A percentile compares a stretch with the other conserved stretches of the same genome.
These are phyloP conservation scores for Pseudogymnoascus sp. DNA, from an alignment of 2,329 filamentous ascomycete genomes.

Conservation along the genomic window DNA sequence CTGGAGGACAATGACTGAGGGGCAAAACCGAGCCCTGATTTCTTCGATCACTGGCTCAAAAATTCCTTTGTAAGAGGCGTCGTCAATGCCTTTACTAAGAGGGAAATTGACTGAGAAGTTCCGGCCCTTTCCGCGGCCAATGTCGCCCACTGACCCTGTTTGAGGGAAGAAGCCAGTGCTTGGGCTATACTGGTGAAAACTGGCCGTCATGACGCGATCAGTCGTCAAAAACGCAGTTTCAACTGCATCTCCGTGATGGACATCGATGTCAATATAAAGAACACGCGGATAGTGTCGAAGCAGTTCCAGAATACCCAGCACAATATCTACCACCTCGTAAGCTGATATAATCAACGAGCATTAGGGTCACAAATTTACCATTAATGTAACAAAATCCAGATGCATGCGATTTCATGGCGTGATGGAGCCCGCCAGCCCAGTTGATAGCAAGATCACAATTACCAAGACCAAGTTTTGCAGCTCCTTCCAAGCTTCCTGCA, in stretches of 20 bases:
- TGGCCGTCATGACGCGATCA: slow-evolving; percentile 85
- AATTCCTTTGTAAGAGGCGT: slow-evolving; percentile 79
- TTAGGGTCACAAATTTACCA: slow-evolving; percentile 44
- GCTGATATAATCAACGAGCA: slow-evolving; percentile 28
- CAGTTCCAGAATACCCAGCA: slow-evolving; percentile 87
- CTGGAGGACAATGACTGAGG: slow-evolving; percentile 87
- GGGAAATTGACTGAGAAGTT: slow-evolving; percentile 89
- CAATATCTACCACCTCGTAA: slow-evolving; percentile 64
- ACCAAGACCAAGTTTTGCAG: slow-evolving; percentile 76
- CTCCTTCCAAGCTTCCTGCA: slow-evolving; percentile 88
- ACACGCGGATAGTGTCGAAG: slow-evolving; percentile 86
- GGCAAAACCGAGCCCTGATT: slow-evolving; percentile 80
- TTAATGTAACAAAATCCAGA: slow-evolving; percentile 99
- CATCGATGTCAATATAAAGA: slow-evolving; percentile 95
- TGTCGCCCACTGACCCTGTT: slow-evolving; percentile 78
- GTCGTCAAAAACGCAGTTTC: slow-evolving; percentile 91
- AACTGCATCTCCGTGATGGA: slow-evolving; percentile 88
- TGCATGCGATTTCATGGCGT: slow-evolving; percentile 94
- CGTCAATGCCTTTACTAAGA: slow-evolving; percentile 84
- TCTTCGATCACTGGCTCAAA: slow-evolving; percentile 84
- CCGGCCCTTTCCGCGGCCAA: slow-evolving; percentile 79
- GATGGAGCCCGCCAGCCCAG: slow-evolving; percentile 94
- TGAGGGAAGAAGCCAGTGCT: slow-evolving; percentile 74
- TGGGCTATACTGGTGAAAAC: slow-evolving; percentile 86
- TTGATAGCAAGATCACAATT: slow-evolving; percentile 97